Percentiles rank a stretch among this genome's conserved stretches.
Evolutionary conservation across 2,329 filamentous ascomycete genomes (phyloP).

Genomic region (Colletotrichum eleusines): DNA sequence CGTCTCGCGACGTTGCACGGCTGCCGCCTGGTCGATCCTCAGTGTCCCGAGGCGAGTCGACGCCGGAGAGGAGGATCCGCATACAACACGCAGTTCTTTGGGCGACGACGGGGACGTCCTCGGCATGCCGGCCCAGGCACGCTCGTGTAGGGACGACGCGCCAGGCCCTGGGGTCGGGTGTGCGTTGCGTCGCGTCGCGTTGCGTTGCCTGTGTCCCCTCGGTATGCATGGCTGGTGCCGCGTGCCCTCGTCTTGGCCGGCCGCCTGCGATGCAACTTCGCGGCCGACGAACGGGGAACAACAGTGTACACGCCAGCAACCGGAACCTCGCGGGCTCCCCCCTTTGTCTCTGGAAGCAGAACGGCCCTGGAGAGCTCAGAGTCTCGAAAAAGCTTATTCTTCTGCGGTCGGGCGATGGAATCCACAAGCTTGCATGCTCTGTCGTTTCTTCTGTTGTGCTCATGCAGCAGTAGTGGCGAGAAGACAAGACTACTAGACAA

Average conservation of each 20-base stretch:
- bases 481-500: background rate
- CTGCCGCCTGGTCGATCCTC: background rate
- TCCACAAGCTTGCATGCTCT: background rate
- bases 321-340: background rate
- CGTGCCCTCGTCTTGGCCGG: background rate
- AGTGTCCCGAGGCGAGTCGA: background rate
- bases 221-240: no score
- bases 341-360: background rate
- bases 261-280: background rate
- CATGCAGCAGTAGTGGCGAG: background rate
- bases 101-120: background rate
- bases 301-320: background rate
- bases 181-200: background rate
- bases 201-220: no score
- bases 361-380: background rate
- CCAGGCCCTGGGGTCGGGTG: background rate
- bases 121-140: background rate
- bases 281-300: background rate
- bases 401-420: background rate
- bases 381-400: background rate
- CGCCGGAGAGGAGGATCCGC: background rate
- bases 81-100: background rate
- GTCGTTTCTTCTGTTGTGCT: background rate
- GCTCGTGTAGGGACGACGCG: background rate
- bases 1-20: background rate